A percentile compares a stretch with the other conserved stretches of the same genome.
Evolutionary conservation across 2,329 filamentous ascomycete species (phyloP).

Genomic region (Ambrosiella xylebori): DNA sequence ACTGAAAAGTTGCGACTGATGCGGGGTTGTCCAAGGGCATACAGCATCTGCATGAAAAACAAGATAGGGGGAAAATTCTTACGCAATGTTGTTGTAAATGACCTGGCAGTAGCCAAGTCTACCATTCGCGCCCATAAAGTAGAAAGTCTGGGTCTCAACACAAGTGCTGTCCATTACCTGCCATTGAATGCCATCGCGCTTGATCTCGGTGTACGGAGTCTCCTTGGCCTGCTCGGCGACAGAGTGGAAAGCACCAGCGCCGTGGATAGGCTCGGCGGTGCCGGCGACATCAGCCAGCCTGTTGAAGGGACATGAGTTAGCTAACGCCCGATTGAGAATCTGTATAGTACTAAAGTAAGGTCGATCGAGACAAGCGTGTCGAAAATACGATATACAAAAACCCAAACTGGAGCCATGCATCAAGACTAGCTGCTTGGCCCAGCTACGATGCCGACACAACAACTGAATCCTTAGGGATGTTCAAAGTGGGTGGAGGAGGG

Average conservation of each 20-base stretch:
- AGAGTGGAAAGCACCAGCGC: conserved; percentile 68
- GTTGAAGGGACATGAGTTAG: conserved; percentile 12
- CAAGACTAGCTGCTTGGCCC: background rate
- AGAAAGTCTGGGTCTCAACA: conserved; percentile 93
- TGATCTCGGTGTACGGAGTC: conserved; percentile 64
- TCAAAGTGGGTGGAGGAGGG: conserved; percentile 10
- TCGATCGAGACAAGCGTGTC: background rate
- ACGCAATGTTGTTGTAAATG: conserved; percentile 97
- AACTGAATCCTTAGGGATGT: conserved; percentile 15
- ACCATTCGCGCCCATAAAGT: conserved; percentile 66
- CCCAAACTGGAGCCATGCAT: background rate
- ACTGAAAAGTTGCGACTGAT: background rate
- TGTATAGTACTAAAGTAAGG: background rate
- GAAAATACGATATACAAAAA: background rate
- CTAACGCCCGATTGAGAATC: background rate
- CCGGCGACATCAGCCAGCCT: conserved; percentile 69
- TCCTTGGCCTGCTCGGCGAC: conserved; percentile 66
- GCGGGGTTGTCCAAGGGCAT: background rate
- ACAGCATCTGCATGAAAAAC: background rate
- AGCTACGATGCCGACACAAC: conserved; percentile 6
- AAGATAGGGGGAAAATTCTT: conserved; percentile 23
- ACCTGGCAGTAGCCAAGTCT: conserved; percentile 67
- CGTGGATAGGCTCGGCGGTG: conserved; percentile 92
- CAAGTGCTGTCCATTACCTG: conserved; percentile 61
- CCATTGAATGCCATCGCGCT: conserved; percentile 70